Conservation (phyloP, 306 rosid species). For the Morella rubra region DNA sequence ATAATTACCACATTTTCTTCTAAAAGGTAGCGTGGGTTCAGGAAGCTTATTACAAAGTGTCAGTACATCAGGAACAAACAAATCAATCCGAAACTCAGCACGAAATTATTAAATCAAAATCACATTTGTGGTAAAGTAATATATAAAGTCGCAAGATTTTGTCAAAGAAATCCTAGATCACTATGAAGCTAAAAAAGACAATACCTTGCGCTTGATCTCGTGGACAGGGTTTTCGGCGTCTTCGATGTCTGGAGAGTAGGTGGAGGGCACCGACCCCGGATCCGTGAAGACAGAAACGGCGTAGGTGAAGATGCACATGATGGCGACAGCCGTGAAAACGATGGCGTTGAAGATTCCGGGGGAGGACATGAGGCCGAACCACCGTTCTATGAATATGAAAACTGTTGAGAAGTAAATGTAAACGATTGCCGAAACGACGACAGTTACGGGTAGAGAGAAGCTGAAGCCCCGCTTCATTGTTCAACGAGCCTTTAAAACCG, state of each 20-base stretch:
- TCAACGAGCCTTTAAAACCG: slow-evolving; percentile 11
- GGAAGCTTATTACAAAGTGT: too few species aligned
- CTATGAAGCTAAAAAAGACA: not conserved
- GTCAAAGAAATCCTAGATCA: not conserved
- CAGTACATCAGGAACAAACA: not conserved
- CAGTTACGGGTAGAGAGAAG: slow-evolving; percentile 63
- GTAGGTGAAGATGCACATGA: slow-evolving; percentile 56
- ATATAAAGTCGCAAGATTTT: not conserved
- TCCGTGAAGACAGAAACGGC: slow-evolving; percentile 53
- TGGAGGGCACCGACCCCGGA: slow-evolving; percentile 88
- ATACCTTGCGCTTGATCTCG: slow-evolving; percentile 98
- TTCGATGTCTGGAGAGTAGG: slow-evolving; percentile 76
- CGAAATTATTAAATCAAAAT: not conserved
- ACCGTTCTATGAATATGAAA: slow-evolving; percentile 73
- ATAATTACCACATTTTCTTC: too few species aligned
- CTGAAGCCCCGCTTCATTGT: slow-evolving; percentile 48
- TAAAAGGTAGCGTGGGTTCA: too few species aligned
- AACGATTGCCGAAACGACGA: slow-evolving; percentile 55
- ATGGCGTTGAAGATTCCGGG: slow-evolving; percentile 80
- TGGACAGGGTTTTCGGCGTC: slow-evolving; percentile 63
- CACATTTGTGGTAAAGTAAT: not conserved
- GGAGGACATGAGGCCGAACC: slow-evolving; percentile 91
- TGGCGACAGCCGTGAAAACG: slow-evolving; percentile 69
- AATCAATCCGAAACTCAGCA: not conserved
- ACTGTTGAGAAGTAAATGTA: slow-evolving; percentile 74